Percentiles rank a stretch among this genome's conserved stretches.
phyloP scores from a whole-genome alignment of 371 early-diverging fungal species.

The Mortierella polycephala region DNA sequence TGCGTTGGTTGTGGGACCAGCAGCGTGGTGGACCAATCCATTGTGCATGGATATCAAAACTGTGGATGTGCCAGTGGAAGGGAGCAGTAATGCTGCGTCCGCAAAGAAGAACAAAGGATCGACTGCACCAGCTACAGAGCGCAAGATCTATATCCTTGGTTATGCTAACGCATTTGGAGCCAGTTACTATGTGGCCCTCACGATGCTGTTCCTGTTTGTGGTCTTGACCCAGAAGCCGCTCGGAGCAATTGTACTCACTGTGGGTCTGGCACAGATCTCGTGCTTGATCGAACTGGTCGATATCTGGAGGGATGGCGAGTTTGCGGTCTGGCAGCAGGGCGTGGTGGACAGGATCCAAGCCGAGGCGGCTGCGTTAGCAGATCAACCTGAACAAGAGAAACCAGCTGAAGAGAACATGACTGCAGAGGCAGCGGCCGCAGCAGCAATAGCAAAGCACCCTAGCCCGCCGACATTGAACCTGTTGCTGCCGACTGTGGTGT shows the following conservation, averaged over 20 bases:
- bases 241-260: conserved; percentile 74
- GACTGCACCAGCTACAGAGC: conserved; percentile 19
- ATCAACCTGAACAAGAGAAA: conserved; percentile 1
- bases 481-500: conserved; percentile 46
- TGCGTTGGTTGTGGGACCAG: conserved; percentile 57
- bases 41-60: conserved; percentile 60
- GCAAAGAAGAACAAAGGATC: conserved; percentile 6
- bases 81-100: not conserved
- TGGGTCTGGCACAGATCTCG: conserved; percentile 63
- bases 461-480: conserved; percentile 32
- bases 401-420: not conserved
- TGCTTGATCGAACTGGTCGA: conserved; percentile 64
- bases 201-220: conserved; percentile 64
- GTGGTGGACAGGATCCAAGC: conserved; percentile 25
- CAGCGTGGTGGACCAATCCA: conserved; percentile 61
- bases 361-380: conserved; percentile 16
- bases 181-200: conserved; percentile 65
- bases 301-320: conserved; percentile 58
- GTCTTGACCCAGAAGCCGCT: conserved; percentile 75
- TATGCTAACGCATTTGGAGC: conserved; percentile 71
- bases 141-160: conserved; percentile 58
- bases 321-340: conserved; percentile 25
- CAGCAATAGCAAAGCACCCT: conserved; percentile 21
- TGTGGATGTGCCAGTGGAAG: conserved; percentile 28
- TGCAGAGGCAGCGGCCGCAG: conserved; percentile 11